These are phyloP conservation scores for Rhodotorula babjevae DNA, from an alignment of 768 basidiomycete genomes.

Conservation along the genomic window DNA sequence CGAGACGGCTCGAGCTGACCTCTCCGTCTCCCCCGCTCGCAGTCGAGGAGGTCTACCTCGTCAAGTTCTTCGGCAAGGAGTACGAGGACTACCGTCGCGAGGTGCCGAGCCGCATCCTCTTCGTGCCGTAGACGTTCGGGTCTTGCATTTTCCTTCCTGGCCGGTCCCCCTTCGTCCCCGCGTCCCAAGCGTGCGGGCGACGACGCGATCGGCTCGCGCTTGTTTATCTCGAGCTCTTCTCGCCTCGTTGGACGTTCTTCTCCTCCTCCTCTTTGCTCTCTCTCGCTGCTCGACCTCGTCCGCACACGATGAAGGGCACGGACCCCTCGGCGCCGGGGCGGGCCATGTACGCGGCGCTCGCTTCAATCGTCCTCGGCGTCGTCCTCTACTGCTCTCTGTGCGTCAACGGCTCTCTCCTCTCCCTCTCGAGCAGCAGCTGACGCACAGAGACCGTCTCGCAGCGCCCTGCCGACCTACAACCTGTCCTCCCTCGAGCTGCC, in stretches of 20 bases:
- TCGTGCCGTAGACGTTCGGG: constrained; percentile 56
- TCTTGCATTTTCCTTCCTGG: background rate
- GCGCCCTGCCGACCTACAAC: background rate
- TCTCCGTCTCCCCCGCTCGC: background rate
- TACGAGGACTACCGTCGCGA: constrained; percentile 69
- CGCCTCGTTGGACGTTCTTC: background rate
- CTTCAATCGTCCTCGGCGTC: background rate
- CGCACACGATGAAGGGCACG: background rate
- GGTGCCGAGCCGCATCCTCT: constrained; percentile 84
- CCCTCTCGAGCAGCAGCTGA: background rate
- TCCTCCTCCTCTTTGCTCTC: too few relatives aligned
- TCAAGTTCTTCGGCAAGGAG: constrained; percentile 83
- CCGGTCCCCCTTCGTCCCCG: background rate
- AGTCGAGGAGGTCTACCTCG: constrained; percentile 77
- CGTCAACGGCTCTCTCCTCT: background rate
- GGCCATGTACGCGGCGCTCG: background rate
- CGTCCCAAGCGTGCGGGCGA: background rate
- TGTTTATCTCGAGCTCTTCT: background rate
- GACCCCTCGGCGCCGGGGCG: background rate
- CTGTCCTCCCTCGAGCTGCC: background rate
- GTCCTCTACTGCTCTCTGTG: background rate
- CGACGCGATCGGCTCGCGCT: background rate
- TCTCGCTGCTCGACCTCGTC: background rate
- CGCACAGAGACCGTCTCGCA: background rate
- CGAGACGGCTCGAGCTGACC: background rate